These are phyloP conservation scores for Vinca minor DNA, from an alignment of 257 asterid species.

Conservation along the genomic window DNA sequence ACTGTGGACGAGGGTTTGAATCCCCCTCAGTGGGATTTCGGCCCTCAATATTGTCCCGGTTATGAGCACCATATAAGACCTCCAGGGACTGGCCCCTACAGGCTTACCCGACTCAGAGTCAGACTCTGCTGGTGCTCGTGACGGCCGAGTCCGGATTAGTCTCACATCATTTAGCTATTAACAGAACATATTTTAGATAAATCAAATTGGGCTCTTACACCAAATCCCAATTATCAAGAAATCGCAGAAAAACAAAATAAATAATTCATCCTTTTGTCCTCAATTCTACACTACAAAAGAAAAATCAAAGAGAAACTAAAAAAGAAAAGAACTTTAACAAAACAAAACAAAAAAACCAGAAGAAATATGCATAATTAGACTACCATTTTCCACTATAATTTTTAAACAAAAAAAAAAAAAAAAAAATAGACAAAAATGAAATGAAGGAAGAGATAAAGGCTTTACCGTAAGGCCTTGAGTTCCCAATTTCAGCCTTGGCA, in stretches of 20 bases:
- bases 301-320: neutral
- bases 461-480: constrained; percentile 48
- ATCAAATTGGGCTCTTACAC: neutral
- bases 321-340: too few species aligned
- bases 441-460: neutral
- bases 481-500: constrained; percentile 44
- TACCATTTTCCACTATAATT: neutral
- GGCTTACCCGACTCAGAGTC: too few species aligned
- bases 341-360: neutral
- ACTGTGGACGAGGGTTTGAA: too few species aligned
- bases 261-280: too few species aligned
- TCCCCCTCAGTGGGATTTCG: too few species aligned
- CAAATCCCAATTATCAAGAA: neutral
- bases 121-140: too few species aligned
- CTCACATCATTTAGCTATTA: neutral
- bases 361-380: neutral
- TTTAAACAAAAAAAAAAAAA: neutral
- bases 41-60: too few species aligned
- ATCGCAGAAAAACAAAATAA: neutral
- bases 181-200: neutral
- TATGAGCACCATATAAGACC: too few species aligned
- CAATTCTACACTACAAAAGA: too few species aligned
- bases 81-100: too few species aligned
- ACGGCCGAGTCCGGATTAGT: too few species aligned
- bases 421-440: neutral